Evolutionary conservation across 108 stramenopile species (phyloP).

Genomic region (Mayamaea pseudoterrestris): DNA sequence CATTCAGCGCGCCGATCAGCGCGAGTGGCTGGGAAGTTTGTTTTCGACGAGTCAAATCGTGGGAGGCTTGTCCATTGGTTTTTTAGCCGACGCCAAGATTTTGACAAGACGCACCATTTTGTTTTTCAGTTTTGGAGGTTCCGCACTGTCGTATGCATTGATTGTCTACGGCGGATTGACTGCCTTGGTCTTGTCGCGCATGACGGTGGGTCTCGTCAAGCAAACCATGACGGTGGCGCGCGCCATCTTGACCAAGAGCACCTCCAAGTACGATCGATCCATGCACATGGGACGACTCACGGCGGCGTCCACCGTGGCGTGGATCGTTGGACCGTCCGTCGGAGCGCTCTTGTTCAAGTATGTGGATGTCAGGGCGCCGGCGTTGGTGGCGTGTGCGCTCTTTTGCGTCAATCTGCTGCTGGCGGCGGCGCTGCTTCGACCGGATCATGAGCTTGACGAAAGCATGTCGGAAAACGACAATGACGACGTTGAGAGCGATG

Average conservation of each 20-base stretch:
- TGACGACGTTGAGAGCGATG: not conserved
- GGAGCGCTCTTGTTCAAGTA: slow-evolving; percentile 58
- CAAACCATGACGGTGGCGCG: slow-evolving; percentile 91
- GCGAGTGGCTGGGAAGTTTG: slow-evolving; percentile 65
- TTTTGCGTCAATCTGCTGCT: slow-evolving; percentile 50
- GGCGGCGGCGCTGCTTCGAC: slow-evolving; percentile 30
- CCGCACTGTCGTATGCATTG: slow-evolving; percentile 67
- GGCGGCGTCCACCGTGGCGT: slow-evolving; percentile 50
- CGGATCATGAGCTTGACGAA: slow-evolving; percentile 9
- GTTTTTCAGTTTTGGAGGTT: slow-evolving; percentile 77
- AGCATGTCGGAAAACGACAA: slow-evolving; percentile 6
- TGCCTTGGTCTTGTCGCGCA: slow-evolving; percentile 47
- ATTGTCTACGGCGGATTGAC: slow-evolving; percentile 50
- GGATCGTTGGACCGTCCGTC: slow-evolving; percentile 65
- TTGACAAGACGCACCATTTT: slow-evolving; percentile 47
- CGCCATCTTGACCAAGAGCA: slow-evolving; percentile 54
- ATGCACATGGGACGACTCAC: slow-evolving; percentile 45
- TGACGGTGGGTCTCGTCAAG: slow-evolving; percentile 87
- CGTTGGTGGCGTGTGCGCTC: slow-evolving; percentile 30
- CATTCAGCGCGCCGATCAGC: slow-evolving; percentile 49
- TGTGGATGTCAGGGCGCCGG: slow-evolving; percentile 44
- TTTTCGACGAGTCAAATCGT: slow-evolving; percentile 83
- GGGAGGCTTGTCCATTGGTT: slow-evolving; percentile 74
- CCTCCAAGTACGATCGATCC: slow-evolving; percentile 32
- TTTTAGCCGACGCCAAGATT: slow-evolving; percentile 54